These are phyloP conservation scores for Aspergillus glaucus DNA, from an alignment of 2,329 filamentous ascomycete genomes.

Conservation along the genomic window DNA sequence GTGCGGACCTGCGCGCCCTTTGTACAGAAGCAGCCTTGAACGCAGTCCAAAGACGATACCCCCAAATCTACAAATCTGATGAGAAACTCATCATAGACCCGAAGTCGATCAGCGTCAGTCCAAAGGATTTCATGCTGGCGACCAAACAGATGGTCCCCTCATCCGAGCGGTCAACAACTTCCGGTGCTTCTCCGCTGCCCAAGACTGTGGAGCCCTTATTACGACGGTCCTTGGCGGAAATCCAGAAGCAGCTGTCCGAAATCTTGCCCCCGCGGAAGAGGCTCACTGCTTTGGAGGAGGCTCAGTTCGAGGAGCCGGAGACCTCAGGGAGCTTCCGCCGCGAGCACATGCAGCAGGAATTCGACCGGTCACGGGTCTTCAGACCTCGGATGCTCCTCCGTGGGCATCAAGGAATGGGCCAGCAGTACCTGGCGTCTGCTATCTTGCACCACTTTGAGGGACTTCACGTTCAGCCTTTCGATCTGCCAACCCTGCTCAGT, in stretches of 20 bases:
- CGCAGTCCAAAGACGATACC: constrained; percentile 89
- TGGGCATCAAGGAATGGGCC: constrained; percentile 85
- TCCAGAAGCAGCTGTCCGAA: constrained; percentile 64
- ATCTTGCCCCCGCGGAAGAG: constrained; percentile 80
- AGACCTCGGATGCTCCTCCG: constrained; percentile 78
- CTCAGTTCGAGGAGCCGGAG: constrained; percentile 81
- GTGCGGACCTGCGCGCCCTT: constrained; percentile 86
- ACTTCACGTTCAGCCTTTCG: constrained; percentile 89
- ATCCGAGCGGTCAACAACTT: constrained; percentile 81
- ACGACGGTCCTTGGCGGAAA: constrained; percentile 61
- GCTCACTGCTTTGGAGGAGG: constrained; percentile 84
- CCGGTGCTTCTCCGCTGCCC: constrained; percentile 74
- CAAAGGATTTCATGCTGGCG: constrained; percentile 95
- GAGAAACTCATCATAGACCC: constrained; percentile 87
- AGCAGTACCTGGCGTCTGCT: constrained; percentile 79
- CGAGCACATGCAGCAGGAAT: constrained; percentile 70
- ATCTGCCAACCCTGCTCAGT: constrained; percentile 76
- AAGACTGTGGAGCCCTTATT: constrained; percentile 76
- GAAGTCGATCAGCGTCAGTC: constrained; percentile 73
- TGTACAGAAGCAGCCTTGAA: constrained; percentile 96
- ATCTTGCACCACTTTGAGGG: constrained; percentile 88
- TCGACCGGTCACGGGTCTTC: constrained; percentile 82
- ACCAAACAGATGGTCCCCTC: constrained; percentile 95
- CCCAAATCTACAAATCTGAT: constrained; percentile 87
- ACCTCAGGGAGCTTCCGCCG: constrained; percentile 76